phyloP scores from a whole-genome alignment of 1,139 yeast genomes.

The Suhomyces taliae region DNA sequence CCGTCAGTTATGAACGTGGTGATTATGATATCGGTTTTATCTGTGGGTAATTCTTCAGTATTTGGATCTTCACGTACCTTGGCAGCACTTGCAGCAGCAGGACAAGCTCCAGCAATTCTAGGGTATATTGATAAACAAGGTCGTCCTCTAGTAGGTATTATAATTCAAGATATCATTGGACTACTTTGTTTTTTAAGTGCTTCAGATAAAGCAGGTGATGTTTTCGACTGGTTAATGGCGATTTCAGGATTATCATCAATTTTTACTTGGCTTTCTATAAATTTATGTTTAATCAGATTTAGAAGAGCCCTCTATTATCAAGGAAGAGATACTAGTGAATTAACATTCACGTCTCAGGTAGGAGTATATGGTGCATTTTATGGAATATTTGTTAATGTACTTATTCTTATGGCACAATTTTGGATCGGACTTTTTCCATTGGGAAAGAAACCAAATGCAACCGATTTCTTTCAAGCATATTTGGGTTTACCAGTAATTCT shows the following conservation, averaged over 20 bases:
- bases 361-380: conserved; percentile 34
- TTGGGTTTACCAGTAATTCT: conserved; percentile 55
- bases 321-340: conserved; percentile 34
- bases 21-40: conserved; percentile 23
- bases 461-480: conserved; percentile 52
- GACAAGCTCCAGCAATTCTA: conserved; percentile 71
- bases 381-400: conserved; percentile 26
- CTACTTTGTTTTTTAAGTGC: conserved; percentile 42
- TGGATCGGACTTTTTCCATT: conserved; percentile 45
- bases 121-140: conserved; percentile 75
- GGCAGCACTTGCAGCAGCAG: conserved; percentile 78
- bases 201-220: conserved; percentile 28
- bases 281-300: conserved; percentile 35
- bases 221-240: conserved; percentile 36
- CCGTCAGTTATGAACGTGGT: conserved; percentile 27
- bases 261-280: conserved; percentile 38
- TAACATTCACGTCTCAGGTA: conserved; percentile 30
- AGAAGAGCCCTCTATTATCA: conserved; percentile 33
- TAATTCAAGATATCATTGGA: conserved; percentile 47
- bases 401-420: conserved; percentile 41
- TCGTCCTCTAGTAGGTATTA: conserved; percentile 70
- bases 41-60: conserved; percentile 43
- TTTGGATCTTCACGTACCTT: conserved; percentile 79
- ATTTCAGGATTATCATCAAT: conserved; percentile 37
- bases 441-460: conserved; percentile 33